Conservation (phyloP, 2,329 filamentous ascomycete species). For the Falciphora oryzae region DNA sequence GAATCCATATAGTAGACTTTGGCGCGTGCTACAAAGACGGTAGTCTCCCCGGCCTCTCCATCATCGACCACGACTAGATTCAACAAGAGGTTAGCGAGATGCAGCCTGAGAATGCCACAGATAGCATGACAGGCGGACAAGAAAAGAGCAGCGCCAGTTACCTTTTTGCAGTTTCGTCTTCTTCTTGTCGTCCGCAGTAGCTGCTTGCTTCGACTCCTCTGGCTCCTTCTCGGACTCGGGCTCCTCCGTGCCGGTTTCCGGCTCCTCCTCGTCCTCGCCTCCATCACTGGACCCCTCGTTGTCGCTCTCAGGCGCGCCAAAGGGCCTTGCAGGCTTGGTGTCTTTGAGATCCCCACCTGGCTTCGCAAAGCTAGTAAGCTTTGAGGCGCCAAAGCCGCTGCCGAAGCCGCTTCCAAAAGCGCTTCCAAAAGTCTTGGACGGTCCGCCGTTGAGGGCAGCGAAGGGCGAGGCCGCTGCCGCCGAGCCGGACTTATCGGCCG, state of each 20-base stretch:
- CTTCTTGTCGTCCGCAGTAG: constrained; percentile 53
- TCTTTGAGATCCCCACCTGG: constrained; percentile 44
- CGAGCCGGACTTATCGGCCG: constrained; percentile 18
- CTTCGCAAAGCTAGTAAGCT: constrained; percentile 65
- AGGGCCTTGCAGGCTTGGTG: constrained; percentile 62
- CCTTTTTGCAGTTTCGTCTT: constrained; percentile 63
- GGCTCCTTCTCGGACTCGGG: constrained; percentile 34
- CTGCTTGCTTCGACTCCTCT: constrained; percentile 37
- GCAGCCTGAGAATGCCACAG: not conserved
- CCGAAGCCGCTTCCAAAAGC: constrained; percentile 37
- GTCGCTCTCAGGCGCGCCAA: constrained; percentile 69
- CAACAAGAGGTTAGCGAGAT: constrained; percentile 21
- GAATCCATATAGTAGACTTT: constrained; percentile 80
- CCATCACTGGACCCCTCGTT: constrained; percentile 44
- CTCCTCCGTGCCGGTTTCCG: constrained; percentile 31
- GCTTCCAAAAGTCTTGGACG: constrained; percentile 41
- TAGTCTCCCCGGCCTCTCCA: constrained; percentile 78
- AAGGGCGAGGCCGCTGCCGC: constrained; percentile 37
- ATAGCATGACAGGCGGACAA: not conserved
- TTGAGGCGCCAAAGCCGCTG: constrained; percentile 31
- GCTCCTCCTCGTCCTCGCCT: constrained; percentile 27
- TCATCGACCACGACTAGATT: constrained; percentile 68
- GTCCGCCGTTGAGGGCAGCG: constrained; percentile 32
- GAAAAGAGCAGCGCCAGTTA: constrained; percentile 33
- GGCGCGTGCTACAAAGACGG: constrained; percentile 67